Evolutionary conservation across 2,329 filamentous ascomycete species (phyloP).

Genomic region (Rhinocladiella mackenziei): DNA sequence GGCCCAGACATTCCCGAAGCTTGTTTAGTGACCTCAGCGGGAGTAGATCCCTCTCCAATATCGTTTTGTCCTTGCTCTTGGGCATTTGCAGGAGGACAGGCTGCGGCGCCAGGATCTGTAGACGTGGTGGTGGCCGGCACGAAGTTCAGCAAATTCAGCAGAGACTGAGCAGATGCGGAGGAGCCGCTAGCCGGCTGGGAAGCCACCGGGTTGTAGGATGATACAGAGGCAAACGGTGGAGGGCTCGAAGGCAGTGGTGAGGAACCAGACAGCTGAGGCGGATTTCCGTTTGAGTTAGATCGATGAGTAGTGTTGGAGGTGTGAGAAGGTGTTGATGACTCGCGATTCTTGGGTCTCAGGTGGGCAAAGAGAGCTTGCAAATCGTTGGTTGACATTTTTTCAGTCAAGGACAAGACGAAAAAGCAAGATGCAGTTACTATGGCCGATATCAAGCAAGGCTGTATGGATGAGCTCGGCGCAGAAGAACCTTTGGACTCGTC

Average conservation of each 20-base stretch:
- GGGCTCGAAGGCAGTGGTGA: conserved; percentile 20
- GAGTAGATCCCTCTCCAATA: conserved; percentile 1
- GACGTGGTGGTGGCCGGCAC: conserved; percentile 43
- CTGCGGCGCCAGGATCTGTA: conserved; percentile 1
- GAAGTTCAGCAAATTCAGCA: conserved; percentile 64
- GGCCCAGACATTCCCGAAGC: conserved; percentile 47
- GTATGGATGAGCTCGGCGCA: neutral
- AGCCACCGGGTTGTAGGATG: conserved; percentile 4
- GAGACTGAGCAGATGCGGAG: conserved; percentile 50
- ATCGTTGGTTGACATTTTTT: conserved; percentile 47
- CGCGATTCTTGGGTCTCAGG: conserved; percentile 40
- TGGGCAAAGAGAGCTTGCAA: conserved; percentile 46
- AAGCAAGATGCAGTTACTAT: conserved; percentile 8
- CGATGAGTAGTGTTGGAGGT: conserved; percentile 22
- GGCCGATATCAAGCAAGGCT: conserved; percentile 1
- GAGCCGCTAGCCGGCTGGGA: conserved; percentile 7
- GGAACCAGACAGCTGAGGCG: conserved; percentile 7
- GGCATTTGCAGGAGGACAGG: conserved; percentile 23
- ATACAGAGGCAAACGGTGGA: conserved; percentile 7
- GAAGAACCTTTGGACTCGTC: conserved; percentile 4
- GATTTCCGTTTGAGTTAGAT: conserved; percentile 7
- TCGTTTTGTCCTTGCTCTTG: conserved; percentile 35
- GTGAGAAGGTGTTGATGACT: conserved; percentile 31
- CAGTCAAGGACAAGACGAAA: conserved; percentile 18
- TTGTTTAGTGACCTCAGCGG: conserved; percentile 32